Percentiles rank a stretch among this genome's conserved stretches.
Evolutionary conservation across 805 yeast species (phyloP).

Genomic region (Candida alai): DNA sequence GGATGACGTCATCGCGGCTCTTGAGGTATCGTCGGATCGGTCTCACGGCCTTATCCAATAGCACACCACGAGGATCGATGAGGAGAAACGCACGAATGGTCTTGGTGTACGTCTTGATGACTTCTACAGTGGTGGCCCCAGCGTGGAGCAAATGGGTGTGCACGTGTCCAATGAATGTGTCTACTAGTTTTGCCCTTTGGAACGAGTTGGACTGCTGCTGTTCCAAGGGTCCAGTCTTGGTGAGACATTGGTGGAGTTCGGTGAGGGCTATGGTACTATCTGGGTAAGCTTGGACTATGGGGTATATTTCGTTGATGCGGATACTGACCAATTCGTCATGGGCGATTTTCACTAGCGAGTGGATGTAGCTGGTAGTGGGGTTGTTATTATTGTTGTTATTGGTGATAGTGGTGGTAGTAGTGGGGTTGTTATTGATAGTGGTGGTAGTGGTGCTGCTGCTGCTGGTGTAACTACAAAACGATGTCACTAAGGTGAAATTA

Average conservation of each 20-base stretch:
- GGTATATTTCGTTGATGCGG: constrained; percentile 56
- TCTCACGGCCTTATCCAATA: constrained; percentile 71
- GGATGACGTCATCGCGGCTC: constrained; percentile 70
- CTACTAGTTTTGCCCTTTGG: constrained; percentile 52
- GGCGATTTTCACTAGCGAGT: constrained; percentile 32
- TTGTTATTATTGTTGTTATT: too few relatives aligned
- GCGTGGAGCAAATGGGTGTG: constrained; percentile 59
- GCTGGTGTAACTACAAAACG: constrained; percentile 8
- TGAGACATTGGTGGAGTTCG: constrained; percentile 51
- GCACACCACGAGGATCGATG: constrained; percentile 84
- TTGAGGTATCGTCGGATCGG: constrained; percentile 72
- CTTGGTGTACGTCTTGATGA: constrained; percentile 64
- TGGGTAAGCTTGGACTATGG: constrained; percentile 54
- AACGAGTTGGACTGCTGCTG: constrained; percentile 19
- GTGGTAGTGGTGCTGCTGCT: not conserved
- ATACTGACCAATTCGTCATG: constrained; percentile 40
- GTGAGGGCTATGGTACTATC: constrained; percentile 46
- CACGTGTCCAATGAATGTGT: constrained; percentile 45
- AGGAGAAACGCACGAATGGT: constrained; percentile 68
- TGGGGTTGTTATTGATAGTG: not conserved
- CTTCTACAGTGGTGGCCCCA: constrained; percentile 73
- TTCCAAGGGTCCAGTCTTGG: constrained; percentile 4
- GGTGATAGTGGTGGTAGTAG: constrained; percentile 7
- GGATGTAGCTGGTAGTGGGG: constrained; percentile 13
- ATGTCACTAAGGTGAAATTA: constrained; percentile 17